These are phyloP conservation scores for Fusarium veterinarium DNA, from an alignment of 2,329 filamentous ascomycete genomes.

Conservation along the genomic window DNA sequence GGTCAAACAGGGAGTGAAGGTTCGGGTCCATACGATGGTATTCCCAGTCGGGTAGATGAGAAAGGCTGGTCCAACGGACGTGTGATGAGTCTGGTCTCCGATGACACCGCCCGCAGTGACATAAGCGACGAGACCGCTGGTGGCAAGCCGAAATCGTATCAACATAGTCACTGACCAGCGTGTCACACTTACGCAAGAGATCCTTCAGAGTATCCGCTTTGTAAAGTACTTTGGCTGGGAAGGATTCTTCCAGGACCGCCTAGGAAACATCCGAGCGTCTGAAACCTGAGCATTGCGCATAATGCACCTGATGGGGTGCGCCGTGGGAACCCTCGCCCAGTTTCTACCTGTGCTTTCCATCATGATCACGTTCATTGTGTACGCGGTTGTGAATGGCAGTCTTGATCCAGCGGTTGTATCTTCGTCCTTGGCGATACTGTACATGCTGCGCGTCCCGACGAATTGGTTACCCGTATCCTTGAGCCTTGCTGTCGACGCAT, in stretches of 20 bases:
- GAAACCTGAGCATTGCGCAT: not conserved
- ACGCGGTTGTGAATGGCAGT: not conserved
- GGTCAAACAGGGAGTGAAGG: not conserved
- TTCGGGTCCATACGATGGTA: not conserved
- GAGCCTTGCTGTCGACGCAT: not conserved
- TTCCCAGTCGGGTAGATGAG: not conserved
- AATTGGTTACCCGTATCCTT: not conserved
- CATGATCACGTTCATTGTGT: not conserved
- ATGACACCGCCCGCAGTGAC: not conserved
- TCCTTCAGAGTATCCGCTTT: not conserved
- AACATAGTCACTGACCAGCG: not conserved
- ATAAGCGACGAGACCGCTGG: not conserved
- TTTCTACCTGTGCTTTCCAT: not conserved
- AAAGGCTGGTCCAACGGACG: not conserved
- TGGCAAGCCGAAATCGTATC: not conserved
- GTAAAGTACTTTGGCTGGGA: not conserved
- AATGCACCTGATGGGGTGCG: not conserved
- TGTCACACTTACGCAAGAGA: not conserved
- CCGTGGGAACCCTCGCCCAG: not conserved
- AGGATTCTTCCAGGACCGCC: not conserved
- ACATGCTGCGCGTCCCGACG: not conserved
- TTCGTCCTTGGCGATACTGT: not conserved
- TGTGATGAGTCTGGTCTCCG: conserved; percentile 1
- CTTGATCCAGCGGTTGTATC: not conserved
- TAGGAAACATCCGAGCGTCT: not conserved